A percentile compares a stretch with the other conserved stretches of the same genome.
These are phyloP conservation scores for Postia placenta DNA, from an alignment of 768 basidiomycete genomes.

Conservation along the genomic window DNA sequence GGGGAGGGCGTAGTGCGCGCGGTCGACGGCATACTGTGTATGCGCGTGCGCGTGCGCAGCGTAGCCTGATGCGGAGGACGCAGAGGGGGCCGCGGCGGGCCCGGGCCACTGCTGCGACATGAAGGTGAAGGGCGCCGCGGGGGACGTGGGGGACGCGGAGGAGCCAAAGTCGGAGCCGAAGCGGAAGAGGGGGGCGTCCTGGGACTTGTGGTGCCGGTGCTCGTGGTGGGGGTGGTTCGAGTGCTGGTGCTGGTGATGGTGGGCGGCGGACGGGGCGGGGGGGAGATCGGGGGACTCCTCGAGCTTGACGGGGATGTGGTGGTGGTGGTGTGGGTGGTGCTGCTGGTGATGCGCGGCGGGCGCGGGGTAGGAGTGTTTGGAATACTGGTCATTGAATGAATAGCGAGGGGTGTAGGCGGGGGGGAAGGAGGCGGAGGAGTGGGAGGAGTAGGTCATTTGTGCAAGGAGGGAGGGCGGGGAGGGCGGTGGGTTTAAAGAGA, in stretches of 20 bases:
- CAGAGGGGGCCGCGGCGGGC: slow-evolving; percentile 10
- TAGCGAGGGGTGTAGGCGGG: slow-evolving; percentile 14
- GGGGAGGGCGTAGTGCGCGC: slow-evolving; percentile 14
- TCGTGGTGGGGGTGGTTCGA: not conserved
- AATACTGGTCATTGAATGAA: slow-evolving; percentile 12
- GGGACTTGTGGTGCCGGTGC: slow-evolving; percentile 1
- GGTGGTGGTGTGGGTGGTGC: not conserved
- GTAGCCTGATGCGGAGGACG: slow-evolving; percentile 13
- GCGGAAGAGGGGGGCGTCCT: slow-evolving; percentile 14
- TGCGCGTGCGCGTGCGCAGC: too few species aligned
- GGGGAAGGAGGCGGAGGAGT: slow-evolving; percentile 7
- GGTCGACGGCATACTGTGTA: slow-evolving; percentile 12
- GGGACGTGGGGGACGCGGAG: slow-evolving; percentile 14
- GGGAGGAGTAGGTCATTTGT: slow-evolving; percentile 15
- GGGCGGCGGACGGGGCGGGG: slow-evolving; percentile 8
- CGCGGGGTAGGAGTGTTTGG: slow-evolving; percentile 4
- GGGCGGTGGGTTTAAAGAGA: slow-evolving; percentile 4
- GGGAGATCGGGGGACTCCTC: slow-evolving; percentile 18
- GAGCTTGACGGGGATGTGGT: slow-evolving; percentile 14
- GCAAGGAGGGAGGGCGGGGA: slow-evolving; percentile 1
- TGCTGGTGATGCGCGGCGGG: not conserved
- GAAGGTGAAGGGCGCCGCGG: slow-evolving; percentile 21
- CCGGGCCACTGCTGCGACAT: slow-evolving; percentile 17
- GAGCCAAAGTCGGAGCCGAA: slow-evolving; percentile 10
- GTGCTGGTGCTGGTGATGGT: slow-evolving; percentile 1